Conservation (phyloP, 106 monocot species). For the Platanthera guangdongensis region DNA sequence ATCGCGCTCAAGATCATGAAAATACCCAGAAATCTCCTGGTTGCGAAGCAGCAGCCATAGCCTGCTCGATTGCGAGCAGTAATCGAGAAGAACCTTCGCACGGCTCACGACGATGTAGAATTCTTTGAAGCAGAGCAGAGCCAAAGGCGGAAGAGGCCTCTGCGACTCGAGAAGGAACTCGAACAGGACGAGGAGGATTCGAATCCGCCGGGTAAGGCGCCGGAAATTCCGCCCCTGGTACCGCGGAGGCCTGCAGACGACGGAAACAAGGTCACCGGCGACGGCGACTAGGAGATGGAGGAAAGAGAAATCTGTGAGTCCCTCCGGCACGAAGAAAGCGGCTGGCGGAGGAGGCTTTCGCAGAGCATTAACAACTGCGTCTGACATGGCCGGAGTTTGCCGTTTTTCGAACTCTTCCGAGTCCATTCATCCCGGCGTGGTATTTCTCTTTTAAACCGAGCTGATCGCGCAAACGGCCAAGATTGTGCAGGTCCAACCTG, state of each 20-base stretch:
- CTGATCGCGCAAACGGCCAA: not conserved
- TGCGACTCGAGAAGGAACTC: conserved; percentile 25
- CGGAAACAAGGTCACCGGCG: conserved; percentile 21
- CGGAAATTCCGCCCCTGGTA: conserved; percentile 42
- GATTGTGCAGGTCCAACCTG: not conserved
- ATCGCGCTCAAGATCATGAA: conserved; percentile 61
- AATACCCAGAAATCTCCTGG: conserved; percentile 35
- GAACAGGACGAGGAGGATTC: conserved; percentile 40
- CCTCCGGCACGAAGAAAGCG: too few relatives aligned
- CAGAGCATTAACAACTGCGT: too few relatives aligned
- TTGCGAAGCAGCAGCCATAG: conserved; percentile 59
- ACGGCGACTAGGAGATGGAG: conserved; percentile 27
- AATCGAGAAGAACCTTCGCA: conserved; percentile 50
- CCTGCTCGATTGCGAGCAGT: conserved; percentile 51
- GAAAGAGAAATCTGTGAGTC: conserved; percentile 8
- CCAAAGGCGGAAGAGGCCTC: conserved; percentile 20
- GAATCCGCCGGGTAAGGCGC: conserved; percentile 31
- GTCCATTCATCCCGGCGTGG: not conserved
- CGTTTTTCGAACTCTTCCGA: not conserved
- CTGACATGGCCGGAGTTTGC: not conserved
- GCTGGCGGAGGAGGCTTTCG: too few relatives aligned
- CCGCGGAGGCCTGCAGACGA: conserved; percentile 5
- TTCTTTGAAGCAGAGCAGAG: conserved; percentile 56
- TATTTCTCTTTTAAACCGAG: not conserved
- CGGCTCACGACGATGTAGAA: conserved; percentile 61